Conservation (phyloP, 352 stramenopile species). For the Phytophthora lateralis region DNA sequence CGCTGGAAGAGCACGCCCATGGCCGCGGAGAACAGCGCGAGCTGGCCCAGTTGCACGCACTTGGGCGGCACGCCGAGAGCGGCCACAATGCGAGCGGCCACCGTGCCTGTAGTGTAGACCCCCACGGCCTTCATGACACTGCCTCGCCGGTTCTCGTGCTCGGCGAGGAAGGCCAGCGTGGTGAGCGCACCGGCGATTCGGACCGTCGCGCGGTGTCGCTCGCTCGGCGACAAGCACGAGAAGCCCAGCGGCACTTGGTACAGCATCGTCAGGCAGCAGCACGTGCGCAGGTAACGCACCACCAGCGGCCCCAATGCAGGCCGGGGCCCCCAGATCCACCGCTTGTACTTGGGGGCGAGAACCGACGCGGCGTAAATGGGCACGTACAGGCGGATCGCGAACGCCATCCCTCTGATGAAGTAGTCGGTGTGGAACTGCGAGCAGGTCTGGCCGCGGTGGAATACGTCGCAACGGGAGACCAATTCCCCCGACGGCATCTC, state of each 20-base stretch:
- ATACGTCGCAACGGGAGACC: constrained; percentile 63
- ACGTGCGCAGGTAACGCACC: constrained; percentile 62
- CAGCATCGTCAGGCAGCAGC: constrained; percentile 58
- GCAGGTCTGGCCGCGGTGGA: constrained; percentile 53
- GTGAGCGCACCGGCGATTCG: constrained; percentile 45
- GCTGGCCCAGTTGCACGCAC: constrained; percentile 39
- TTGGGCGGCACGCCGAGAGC: constrained; percentile 22
- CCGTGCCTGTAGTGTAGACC: constrained; percentile 53
- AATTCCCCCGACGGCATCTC: constrained; percentile 48
- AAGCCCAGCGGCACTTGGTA: constrained; percentile 62
- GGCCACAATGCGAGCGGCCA: constrained; percentile 34
- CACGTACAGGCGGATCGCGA: constrained; percentile 55
- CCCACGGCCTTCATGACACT: constrained; percentile 65
- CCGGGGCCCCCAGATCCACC: constrained; percentile 62
- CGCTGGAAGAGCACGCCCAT: constrained; percentile 55
- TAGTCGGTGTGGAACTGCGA: constrained; percentile 49
- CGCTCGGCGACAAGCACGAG: constrained; percentile 53
- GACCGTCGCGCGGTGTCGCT: constrained; percentile 39
- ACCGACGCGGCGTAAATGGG: constrained; percentile 70
- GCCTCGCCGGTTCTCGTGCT: constrained; percentile 57
- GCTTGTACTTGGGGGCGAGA: constrained; percentile 60
- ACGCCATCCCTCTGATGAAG: constrained; percentile 45
- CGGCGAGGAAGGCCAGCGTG: constrained; percentile 49
- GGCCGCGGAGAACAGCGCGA: constrained; percentile 43
- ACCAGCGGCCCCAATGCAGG: constrained; percentile 40